phyloP scores from a whole-genome alignment of 2,329 filamentous ascomycete species.

The Trichophyton schoenleinii region DNA sequence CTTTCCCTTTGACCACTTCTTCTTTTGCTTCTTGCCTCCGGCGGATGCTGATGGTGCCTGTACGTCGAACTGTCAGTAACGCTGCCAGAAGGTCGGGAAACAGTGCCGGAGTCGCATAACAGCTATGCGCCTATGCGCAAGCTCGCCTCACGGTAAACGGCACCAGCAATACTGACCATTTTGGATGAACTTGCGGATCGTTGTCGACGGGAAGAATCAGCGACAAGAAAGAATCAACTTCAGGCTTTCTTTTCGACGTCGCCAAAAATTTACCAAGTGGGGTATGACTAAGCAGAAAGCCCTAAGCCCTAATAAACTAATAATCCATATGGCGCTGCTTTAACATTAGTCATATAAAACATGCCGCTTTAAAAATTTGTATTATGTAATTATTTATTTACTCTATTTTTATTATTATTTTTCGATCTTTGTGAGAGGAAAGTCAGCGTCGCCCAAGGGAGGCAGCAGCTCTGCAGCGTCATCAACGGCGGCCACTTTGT shows the following conservation, averaged over 20 bases:
- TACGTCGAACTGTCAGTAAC: not conserved
- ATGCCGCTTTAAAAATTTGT: not conserved
- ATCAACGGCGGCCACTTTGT: constrained; percentile 6
- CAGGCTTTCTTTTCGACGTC: constrained; percentile 8
- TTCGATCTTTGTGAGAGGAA: constrained; percentile 3
- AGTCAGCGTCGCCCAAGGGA: constrained; percentile 6
- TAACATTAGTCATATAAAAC: not conserved
- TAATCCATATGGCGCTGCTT: not conserved
- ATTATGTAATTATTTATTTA: not conserved
- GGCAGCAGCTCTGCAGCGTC: constrained; percentile 2
- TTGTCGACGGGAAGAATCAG: constrained; percentile 23
- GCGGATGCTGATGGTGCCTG: constrained; percentile 37
- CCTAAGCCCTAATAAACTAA: constrained; percentile 23
- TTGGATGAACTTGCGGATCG: constrained; percentile 25
- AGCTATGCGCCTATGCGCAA: not conserved
- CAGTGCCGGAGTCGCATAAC: not conserved
- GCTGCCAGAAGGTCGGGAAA: not conserved
- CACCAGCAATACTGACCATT: constrained; percentile 23
- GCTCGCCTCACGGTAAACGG: not conserved
- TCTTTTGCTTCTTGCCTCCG: constrained; percentile 42
- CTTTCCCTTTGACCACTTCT: constrained; percentile 48
- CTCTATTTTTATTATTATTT: not conserved
- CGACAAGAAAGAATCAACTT: constrained; percentile 14
- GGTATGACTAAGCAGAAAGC: constrained; percentile 24
- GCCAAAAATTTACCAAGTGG: constrained; percentile 22